A percentile compares a stretch with the other conserved stretches of the same genome.
Conservation (phyloP, 2,329 filamentous ascomycete genomes). For the Alternaria viburni region DNA sequence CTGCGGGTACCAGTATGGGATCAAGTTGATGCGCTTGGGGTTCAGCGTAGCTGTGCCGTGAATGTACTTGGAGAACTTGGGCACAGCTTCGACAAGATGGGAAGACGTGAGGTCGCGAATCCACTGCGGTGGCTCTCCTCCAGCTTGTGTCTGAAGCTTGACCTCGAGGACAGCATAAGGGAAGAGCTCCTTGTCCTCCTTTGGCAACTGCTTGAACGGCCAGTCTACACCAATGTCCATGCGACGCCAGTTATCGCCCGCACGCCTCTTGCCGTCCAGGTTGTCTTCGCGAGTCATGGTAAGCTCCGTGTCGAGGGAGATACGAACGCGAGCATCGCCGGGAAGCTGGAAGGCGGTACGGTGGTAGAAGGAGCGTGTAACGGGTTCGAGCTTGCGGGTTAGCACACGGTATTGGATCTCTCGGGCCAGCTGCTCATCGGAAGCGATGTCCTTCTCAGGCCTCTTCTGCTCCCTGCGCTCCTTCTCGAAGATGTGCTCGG, state of each 20-base stretch:
- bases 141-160: conserved; percentile 94
- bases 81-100: conserved; percentile 96
- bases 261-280: conserved; percentile 75
- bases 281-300: conserved; percentile 97
- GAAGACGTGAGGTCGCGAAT: conserved; percentile 91
- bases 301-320: conserved; percentile 94
- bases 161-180: conserved; percentile 97
- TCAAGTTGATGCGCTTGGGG: conserved; percentile 82
- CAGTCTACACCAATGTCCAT: conserved; percentile 98
- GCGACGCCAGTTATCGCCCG: conserved; percentile 90
- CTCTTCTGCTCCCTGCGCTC: conserved; percentile 95
- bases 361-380: conserved; percentile 97
- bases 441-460: conserved; percentile 85
- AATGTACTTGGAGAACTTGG: conserved; percentile 99
- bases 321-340: conserved; percentile 92
- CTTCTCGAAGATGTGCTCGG: conserved; percentile 92
- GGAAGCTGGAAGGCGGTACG: conserved; percentile 97
- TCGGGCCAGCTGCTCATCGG: conserved; percentile 85
- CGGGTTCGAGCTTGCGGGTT: conserved; percentile 83
- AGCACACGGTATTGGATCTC: conserved; percentile 95
- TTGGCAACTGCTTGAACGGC: conserved; percentile 86
- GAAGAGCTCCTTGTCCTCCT: conserved; percentile 86
- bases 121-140: conserved; percentile 95
- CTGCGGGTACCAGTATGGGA: conserved; percentile 98
- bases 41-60: conserved; percentile 91